phyloP scores from a whole-genome alignment of 306 rosid species.

The Neltuma alba region DNA sequence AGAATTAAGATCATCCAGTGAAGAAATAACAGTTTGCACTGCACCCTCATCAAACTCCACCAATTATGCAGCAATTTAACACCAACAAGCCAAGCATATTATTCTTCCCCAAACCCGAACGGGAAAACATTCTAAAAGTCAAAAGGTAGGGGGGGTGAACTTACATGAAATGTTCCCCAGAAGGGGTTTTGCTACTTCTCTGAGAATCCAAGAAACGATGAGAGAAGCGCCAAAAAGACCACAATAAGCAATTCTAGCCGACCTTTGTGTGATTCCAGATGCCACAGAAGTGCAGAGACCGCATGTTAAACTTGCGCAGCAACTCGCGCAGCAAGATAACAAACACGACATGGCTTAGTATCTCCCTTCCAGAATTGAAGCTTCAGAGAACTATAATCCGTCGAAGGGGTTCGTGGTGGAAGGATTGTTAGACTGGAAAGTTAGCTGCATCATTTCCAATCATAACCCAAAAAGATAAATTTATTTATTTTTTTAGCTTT shows the following conservation, averaged over 20 bases:
- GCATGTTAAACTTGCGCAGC: slow-evolving; percentile 67
- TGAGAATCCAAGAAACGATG: slow-evolving; percentile 80
- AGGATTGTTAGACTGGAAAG: background rate
- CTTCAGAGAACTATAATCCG: background rate
- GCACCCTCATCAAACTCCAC: background rate
- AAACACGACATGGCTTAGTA: slow-evolving; percentile 69
- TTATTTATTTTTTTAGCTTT: background rate
- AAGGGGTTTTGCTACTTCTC: slow-evolving; percentile 88
- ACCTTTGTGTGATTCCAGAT: slow-evolving; percentile 79
- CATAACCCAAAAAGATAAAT: background rate
- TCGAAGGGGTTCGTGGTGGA: background rate
- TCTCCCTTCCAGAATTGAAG: slow-evolving; percentile 8
- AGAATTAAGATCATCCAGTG: background rate
- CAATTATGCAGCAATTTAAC: slow-evolving; percentile 8
- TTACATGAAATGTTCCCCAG: slow-evolving; percentile 87
- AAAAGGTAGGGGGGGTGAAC: slow-evolving; percentile 23
- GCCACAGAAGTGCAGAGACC: slow-evolving; percentile 86
- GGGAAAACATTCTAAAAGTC: slow-evolving; percentile 19
- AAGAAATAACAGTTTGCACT: background rate
- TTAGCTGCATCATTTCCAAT: background rate
- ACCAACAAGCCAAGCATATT: background rate
- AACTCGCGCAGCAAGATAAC: slow-evolving; percentile 58
- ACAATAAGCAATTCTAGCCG: slow-evolving; percentile 92
- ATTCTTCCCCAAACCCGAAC: slow-evolving; percentile 33
- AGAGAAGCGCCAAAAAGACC: slow-evolving; percentile 82